These are phyloP conservation scores for Penstemon eatonii DNA, from an alignment of 257 asterid species.

Conservation along the genomic window DNA sequence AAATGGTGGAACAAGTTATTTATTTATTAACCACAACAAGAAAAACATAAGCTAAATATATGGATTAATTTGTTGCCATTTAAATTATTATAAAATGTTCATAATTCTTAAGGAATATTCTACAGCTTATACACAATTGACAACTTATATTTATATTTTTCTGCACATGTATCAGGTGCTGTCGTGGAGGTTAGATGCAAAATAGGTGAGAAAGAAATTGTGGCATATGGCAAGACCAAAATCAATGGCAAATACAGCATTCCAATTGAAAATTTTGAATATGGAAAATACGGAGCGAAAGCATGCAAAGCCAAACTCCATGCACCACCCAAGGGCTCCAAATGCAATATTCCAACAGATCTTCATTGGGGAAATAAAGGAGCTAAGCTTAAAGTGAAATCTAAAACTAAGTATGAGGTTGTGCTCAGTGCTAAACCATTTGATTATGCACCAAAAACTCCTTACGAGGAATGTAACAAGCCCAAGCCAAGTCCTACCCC, in stretches of 20 bases:
- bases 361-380: conserved; percentile 34
- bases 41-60: conserved; percentile 11
- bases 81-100: too few relatives aligned
- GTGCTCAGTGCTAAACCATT: conserved; percentile 36
- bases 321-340: conserved; percentile 33
- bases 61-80: background rate
- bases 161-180: conserved; percentile 23
- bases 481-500: conserved; percentile 25
- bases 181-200: conserved; percentile 36
- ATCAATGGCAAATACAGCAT: conserved; percentile 37
- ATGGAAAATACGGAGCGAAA: conserved; percentile 36
- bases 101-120: too few relatives aligned
- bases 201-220: conserved; percentile 30
- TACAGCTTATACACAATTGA: too few relatives aligned
- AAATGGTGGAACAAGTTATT: conserved; percentile 12
- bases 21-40: conserved; percentile 2
- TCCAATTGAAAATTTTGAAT: conserved; percentile 33
- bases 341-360: conserved; percentile 34
- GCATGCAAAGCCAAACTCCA: conserved; percentile 38
- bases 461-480: conserved; percentile 18
- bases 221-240: conserved; percentile 31
- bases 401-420: conserved; percentile 33
- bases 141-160: background rate
- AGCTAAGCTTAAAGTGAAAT: conserved; percentile 37
- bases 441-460: conserved; percentile 29